Evolutionary conservation across 768 basidiomycete genomes (phyloP), one percentile per base, ranked within the genome.

Genomic region (Clitopilus hobsonii): DNA sequence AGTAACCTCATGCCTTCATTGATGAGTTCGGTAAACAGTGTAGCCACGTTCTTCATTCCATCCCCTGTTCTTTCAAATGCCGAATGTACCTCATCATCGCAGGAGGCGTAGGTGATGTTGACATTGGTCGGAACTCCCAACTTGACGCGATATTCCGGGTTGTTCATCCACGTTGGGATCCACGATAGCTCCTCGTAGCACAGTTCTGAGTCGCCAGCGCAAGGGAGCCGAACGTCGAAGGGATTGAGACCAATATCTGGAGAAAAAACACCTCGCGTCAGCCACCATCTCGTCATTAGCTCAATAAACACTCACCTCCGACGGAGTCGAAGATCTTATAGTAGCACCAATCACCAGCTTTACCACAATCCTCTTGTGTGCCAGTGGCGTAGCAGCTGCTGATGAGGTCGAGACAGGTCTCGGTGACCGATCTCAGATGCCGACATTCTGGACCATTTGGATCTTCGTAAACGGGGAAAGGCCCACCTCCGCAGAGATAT

Each of bases 131-230:
- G 77, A 13, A 81, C 68, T 41, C 71, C 71, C 13, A 65, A 59
- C 69, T 81, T 80, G 58, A 78, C 68, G 29, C 72, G 70, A 36
- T 36, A 14, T 10, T 36, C 32, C 6, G 74, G 70, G 38, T 67
- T 67, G 69, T 83, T 83, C 61, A 84, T 64, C 71, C 74, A 84
- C 1, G 64, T 69, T 64, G 78, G 79, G 60, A 82, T 77, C 74
- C 76, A 80, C 16, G 63, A 60, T 63, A 82, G 74, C 61, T 80
- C 68, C 41, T 58, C 49, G 56, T 75, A 76, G 63, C 75, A 77
- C 22, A 51, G 54, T 48, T 76, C 73, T 32, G 71, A 69, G 22
- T 68, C 56, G 50, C 73, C 70, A 61, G 80, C 70, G 61, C 83
- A 84, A 52, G 65, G 70, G 55, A 61, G 62, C 24, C 78, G 69